These are phyloP conservation scores for Fusarium sororula DNA, from an alignment of 2,329 filamentous ascomycete genomes.

Conservation along the genomic window DNA sequence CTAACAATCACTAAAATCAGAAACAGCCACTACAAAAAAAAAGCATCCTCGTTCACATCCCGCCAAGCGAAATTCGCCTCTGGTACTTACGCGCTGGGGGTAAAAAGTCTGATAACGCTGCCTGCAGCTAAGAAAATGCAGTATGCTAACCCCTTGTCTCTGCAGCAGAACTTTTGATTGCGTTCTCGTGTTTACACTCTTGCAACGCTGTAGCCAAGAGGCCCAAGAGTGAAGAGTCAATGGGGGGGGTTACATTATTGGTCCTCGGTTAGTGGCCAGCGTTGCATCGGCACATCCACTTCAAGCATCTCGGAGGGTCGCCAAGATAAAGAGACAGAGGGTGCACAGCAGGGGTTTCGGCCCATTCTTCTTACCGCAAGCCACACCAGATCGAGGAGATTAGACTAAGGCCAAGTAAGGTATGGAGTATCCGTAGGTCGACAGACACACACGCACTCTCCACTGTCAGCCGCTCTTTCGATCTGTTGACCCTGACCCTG, in stretches of 20 bases:
- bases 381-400: constrained; percentile 1
- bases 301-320: background rate
- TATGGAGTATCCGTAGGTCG: background rate
- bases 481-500: background rate
- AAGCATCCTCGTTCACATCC: background rate
- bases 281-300: background rate
- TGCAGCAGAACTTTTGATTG: constrained; percentile 25
- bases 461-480: background rate
- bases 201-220: background rate
- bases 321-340: background rate
- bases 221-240: background rate
- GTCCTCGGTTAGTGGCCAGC: background rate
- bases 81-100: background rate
- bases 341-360: background rate
- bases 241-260: background rate
- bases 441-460: background rate
- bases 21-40: background rate
- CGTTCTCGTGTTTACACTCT: constrained; percentile 15
- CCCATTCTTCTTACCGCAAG: background rate
- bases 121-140: constrained; percentile 2
- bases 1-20: background rate
- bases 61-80: background rate
- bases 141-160: background rate
- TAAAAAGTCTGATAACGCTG: background rate
- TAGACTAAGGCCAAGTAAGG: background rate